phyloP scores from a whole-genome alignment of 1,284 basidiomycete species.

The Phylloboletellus chloephorus region DNA sequence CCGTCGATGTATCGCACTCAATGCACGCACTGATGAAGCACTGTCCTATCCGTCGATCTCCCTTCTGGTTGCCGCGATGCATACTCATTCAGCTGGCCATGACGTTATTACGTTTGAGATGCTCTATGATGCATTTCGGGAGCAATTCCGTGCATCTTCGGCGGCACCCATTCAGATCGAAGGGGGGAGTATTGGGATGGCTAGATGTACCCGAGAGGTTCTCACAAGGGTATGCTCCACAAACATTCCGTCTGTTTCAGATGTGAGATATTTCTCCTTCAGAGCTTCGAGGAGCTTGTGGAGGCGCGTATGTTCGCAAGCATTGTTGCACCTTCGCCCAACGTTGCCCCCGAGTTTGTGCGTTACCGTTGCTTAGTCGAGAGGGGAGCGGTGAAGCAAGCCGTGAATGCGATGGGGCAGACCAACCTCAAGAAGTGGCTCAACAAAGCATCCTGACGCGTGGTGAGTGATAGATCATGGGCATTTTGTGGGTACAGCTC shows the following conservation, averaged over 20 bases:
- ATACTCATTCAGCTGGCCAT: slow-evolving; percentile 61
- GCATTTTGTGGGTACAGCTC: slow-evolving; percentile 20
- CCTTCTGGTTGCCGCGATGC: slow-evolving; percentile 65
- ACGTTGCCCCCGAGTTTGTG: slow-evolving; percentile 55
- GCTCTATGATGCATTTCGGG: slow-evolving; percentile 62
- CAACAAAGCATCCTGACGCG: slow-evolving; percentile 41
- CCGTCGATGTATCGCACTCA: slow-evolving; percentile 5
- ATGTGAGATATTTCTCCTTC: slow-evolving; percentile 8
- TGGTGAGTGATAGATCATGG: neutral
- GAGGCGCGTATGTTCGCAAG: slow-evolving; percentile 48
- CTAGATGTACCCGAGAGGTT: slow-evolving; percentile 55
- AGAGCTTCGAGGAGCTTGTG: slow-evolving; percentile 69
- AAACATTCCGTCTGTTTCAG: slow-evolving; percentile 4
- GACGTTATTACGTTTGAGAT: slow-evolving; percentile 73
- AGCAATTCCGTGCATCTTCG: slow-evolving; percentile 60
- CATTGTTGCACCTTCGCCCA: slow-evolving; percentile 41
- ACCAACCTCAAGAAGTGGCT: slow-evolving; percentile 75
- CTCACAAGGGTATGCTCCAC: slow-evolving; percentile 50
- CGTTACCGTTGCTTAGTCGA: slow-evolving; percentile 60
- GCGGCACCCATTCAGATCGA: slow-evolving; percentile 70
- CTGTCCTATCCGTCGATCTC: slow-evolving; percentile 69
- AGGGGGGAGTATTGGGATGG: slow-evolving; percentile 71
- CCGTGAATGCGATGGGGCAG: slow-evolving; percentile 61
- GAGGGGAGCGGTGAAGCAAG: slow-evolving; percentile 54
- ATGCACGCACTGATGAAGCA: slow-evolving; percentile 34